phyloP scores from a whole-genome alignment of 495 filamentous ascomycete species.

The Penicillium cinerascens region DNA sequence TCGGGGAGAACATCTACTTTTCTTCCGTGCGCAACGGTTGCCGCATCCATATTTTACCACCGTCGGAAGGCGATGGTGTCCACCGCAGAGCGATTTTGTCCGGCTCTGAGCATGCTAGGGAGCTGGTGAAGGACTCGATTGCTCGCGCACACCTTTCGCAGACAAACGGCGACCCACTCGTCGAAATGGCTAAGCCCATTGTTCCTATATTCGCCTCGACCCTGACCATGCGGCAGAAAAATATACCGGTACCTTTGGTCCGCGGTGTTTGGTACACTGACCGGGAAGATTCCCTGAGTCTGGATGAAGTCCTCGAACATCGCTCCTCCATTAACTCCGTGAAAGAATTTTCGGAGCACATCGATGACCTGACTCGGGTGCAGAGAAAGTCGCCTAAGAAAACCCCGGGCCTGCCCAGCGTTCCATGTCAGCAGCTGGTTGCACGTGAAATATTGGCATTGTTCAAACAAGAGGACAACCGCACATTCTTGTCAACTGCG shows the following conservation, averaged over 20 bases:
- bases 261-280: constrained; percentile 32
- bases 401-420: not conserved
- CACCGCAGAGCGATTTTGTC: constrained; percentile 36
- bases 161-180: constrained; percentile 25
- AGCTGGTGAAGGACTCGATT: constrained; percentile 28
- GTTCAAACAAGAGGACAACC: constrained; percentile 21
- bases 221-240: constrained; percentile 14
- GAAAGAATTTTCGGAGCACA: constrained; percentile 31
- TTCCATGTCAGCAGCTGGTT: constrained; percentile 12
- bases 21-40: constrained; percentile 37
- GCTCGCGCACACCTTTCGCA: constrained; percentile 22
- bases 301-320: constrained; percentile 13
- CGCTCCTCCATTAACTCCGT: constrained; percentile 16
- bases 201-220: constrained; percentile 31
- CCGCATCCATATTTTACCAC: constrained; percentile 32
- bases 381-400: not conserved
- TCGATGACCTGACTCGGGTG: constrained; percentile 30
- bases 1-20: constrained; percentile 41
- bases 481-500: constrained; percentile 32
- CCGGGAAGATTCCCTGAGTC: not conserved
- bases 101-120: constrained; percentile 31
- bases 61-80: constrained; percentile 29
- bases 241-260: constrained; percentile 24
- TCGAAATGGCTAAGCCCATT: constrained; percentile 27
- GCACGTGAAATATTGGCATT: constrained; percentile 17